Evolutionary conservation across 306 rosid genomes (phyloP).

Genomic region (Quercus variabilis): DNA sequence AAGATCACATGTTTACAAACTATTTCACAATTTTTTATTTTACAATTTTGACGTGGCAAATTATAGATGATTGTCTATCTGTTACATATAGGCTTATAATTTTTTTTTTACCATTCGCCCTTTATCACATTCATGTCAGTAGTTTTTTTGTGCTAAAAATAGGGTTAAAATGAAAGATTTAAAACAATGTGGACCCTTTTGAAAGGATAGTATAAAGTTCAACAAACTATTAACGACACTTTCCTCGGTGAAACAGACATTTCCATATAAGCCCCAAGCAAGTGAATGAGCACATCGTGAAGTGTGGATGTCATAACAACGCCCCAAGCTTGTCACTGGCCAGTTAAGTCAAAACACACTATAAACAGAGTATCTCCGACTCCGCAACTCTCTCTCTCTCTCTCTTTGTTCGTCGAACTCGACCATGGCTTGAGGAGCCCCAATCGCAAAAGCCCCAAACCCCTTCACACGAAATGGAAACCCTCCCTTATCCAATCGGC

Average conservation of each 20-base stretch:
- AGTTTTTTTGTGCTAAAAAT: too few species aligned
- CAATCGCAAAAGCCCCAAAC: background rate
- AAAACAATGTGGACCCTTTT: too few species aligned
- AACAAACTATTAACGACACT: too few species aligned
- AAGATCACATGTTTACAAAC: too few species aligned
- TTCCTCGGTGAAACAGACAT: too few species aligned
- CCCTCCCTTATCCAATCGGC: constrained; percentile 35
- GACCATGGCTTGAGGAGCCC: constrained; percentile 27
- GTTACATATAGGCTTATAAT: rapidly evolving
- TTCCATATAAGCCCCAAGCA: background rate
- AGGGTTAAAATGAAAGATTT: too few species aligned
- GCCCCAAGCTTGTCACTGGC: background rate
- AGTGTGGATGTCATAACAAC: constrained; percentile 39
- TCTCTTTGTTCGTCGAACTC: background rate
- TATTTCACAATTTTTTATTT: too few species aligned
- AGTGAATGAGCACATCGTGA: constrained; percentile 43
- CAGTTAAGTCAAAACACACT: background rate
- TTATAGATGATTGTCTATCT: rapidly evolving
- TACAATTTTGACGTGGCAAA: too few species aligned
- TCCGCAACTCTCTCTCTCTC: background rate
- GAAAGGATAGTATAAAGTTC: too few species aligned
- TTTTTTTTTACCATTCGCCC: too few species aligned
- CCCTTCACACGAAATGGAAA: constrained; percentile 39
- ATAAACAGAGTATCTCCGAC: too few species aligned
- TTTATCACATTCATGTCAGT: too few species aligned